Evolutionary conservation across 148 eudicot species (phyloP).

Genomic region (Rhododendron vialii): DNA sequence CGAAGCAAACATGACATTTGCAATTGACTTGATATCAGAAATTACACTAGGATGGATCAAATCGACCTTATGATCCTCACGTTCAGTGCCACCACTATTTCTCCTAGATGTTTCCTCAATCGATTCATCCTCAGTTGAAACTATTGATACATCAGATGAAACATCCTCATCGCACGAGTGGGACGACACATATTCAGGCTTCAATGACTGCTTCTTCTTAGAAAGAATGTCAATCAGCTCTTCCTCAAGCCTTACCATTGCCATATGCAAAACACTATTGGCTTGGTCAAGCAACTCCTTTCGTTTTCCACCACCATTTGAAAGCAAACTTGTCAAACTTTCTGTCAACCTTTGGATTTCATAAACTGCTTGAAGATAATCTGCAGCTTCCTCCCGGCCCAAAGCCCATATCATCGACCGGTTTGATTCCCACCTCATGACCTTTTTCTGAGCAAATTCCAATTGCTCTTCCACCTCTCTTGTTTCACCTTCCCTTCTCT

Average conservation of each 20-base stretch:
- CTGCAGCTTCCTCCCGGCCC: conserved; percentile 18
- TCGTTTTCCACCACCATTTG: conserved; percentile 10
- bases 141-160: conserved; percentile 19
- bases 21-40: conserved; percentile 41
- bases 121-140: conserved; percentile 26
- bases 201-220: conserved; percentile 24
- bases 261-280: conserved; percentile 29
- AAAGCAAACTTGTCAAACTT: conserved; percentile 18
- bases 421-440: conserved; percentile 24
- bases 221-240: conserved; percentile 38
- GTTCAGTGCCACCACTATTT: conserved; percentile 25
- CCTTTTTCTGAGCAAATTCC: conserved; percentile 23
- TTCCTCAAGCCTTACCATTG: conserved; percentile 42
- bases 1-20: conserved; percentile 46
- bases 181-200: conserved; percentile 8
- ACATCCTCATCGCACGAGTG: conserved; percentile 15
- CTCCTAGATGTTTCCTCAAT: conserved; percentile 20
- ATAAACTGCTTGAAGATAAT: conserved; percentile 35
- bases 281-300: conserved; percentile 32
- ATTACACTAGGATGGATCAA: conserved; percentile 48
- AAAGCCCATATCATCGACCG: conserved; percentile 38
- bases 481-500: conserved; percentile 4
- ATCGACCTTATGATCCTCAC: conserved; percentile 25
- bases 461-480: conserved; percentile 32
- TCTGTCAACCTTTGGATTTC: conserved; percentile 30